phyloP scores from a whole-genome alignment of 108 stramenopile species.

The Conticribra guillardii region DNA sequence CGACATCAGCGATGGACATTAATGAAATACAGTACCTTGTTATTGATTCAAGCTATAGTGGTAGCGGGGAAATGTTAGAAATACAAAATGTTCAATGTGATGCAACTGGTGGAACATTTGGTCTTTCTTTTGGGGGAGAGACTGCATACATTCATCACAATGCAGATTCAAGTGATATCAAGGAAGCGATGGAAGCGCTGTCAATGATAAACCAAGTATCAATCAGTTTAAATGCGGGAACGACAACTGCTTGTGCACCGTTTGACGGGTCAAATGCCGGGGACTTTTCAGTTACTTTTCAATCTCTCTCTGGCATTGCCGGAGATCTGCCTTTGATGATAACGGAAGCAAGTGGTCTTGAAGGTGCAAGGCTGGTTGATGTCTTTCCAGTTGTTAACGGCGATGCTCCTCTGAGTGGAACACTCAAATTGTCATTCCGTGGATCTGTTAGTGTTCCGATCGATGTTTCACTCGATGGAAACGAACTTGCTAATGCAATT shows the following conservation, averaged over 20 bases:
- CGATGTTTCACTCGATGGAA: conserved; percentile 23
- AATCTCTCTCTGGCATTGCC: conserved; percentile 44
- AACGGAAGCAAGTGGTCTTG: conserved; percentile 58
- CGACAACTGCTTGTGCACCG: conserved; percentile 42
- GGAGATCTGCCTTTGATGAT: conserved; percentile 68
- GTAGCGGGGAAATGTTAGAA: conserved; percentile 44
- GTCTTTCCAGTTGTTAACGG: conserved; percentile 56
- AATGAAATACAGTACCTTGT: conserved; percentile 72
- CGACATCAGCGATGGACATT: conserved; percentile 47
- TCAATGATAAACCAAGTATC: conserved; percentile 50
- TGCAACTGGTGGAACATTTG: conserved; percentile 79
- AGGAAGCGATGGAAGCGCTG: conserved; percentile 66
- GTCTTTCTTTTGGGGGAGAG: conserved; percentile 62
- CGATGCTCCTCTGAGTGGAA: conserved; percentile 61
- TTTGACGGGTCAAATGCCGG: conserved; percentile 36
- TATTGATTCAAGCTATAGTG: conserved; percentile 47
- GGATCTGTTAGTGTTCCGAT: conserved; percentile 61
- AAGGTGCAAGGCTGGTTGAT: conserved; percentile 56
- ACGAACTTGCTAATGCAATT: conserved; percentile 43
- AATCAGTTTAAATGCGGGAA: conserved; percentile 38
- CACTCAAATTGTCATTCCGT: conserved; percentile 71
- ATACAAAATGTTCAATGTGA: conserved; percentile 62
- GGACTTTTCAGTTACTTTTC: conserved; percentile 62
- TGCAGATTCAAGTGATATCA: conserved; percentile 50
- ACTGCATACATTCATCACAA: conserved; percentile 60